phyloP scores from a whole-genome alignment of 495 filamentous ascomycete species.

The Penicillium chermesinum region DNA sequence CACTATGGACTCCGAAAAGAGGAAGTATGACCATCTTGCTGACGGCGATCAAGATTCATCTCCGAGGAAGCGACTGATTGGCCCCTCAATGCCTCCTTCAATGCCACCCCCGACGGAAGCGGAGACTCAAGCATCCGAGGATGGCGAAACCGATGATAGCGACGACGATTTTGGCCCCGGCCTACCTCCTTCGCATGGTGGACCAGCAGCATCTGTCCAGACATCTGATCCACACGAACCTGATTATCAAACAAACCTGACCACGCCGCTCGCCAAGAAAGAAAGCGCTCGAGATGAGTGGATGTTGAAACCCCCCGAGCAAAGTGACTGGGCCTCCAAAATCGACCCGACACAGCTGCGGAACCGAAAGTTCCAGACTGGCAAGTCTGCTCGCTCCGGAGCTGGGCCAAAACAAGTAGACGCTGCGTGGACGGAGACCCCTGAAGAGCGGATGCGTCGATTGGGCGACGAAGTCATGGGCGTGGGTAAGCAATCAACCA shows the following conservation, averaged over 20 bases:
- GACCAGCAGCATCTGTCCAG: constrained; percentile 8
- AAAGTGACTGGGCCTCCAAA: constrained; percentile 55
- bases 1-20: constrained; percentile 17
- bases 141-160: constrained; percentile 32
- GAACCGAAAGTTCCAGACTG: constrained; percentile 77
- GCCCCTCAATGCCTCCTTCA: constrained; percentile 28
- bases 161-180: constrained; percentile 79
- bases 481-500: constrained; percentile 28
- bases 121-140: constrained; percentile 15
- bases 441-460: constrained; percentile 77
- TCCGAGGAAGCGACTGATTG: constrained; percentile 28
- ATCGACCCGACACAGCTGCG: constrained; percentile 81
- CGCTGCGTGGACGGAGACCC: constrained; percentile 86
- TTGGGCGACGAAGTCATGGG: constrained; percentile 85
- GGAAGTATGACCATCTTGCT: constrained; percentile 9
- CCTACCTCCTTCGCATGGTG: constrained; percentile 53
- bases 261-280: constrained; percentile 14
- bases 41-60: constrained; percentile 1
- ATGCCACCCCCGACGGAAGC: constrained; percentile 4
- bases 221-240: constrained; percentile 19
- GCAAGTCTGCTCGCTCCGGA: constrained; percentile 46
- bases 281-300: constrained; percentile 69
- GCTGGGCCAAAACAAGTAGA: constrained; percentile 34
- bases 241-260: constrained; percentile 1
- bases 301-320: constrained; percentile 84